A percentile compares a stretch with the other conserved stretches of the same genome.
These are phyloP conservation scores for Suillus placidus DNA, from an alignment of 768 basidiomycete genomes.

Conservation along the genomic window DNA sequence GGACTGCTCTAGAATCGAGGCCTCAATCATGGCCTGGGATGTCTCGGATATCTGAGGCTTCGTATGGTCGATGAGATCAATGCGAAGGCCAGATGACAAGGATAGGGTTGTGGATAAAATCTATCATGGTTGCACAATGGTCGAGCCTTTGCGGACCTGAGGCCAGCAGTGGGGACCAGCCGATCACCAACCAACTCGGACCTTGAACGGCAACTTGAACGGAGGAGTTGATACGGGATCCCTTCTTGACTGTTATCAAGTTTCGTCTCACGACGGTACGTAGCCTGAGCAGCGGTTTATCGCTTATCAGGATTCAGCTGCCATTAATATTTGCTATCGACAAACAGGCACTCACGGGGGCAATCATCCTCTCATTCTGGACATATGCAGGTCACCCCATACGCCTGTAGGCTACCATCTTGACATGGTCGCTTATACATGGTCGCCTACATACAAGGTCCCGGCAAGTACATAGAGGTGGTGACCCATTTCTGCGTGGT, in stretches of 20 bases:
- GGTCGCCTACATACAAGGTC: no score
- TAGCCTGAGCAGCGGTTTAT: no score
- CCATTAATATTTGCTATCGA: neutral
- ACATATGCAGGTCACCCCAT: neutral
- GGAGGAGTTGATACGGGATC: neutral
- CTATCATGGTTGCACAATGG: neutral
- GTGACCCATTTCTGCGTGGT: no score
- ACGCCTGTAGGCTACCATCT: neutral
- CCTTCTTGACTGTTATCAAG: neutral
- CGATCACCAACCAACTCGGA: neutral
- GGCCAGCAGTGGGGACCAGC: neutral
- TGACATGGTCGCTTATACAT: neutral
- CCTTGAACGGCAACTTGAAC: neutral
- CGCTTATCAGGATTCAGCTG: neutral
- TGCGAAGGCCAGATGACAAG: neutral
- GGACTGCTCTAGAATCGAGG: neutral
- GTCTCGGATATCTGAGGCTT: neutral
- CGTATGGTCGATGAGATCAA: neutral
- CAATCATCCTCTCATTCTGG: neutral
- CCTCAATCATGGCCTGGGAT: no score
- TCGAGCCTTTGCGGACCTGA: neutral
- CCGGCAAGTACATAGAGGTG: no score
- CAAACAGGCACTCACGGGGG: neutral
- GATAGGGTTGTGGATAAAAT: neutral
- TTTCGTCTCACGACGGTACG: neutral